Evolutionary conservation across 23 red algal genomes (phyloP), one percentile per base, ranked within the genome.

Genomic region (Agarophyton chilense): DNA sequence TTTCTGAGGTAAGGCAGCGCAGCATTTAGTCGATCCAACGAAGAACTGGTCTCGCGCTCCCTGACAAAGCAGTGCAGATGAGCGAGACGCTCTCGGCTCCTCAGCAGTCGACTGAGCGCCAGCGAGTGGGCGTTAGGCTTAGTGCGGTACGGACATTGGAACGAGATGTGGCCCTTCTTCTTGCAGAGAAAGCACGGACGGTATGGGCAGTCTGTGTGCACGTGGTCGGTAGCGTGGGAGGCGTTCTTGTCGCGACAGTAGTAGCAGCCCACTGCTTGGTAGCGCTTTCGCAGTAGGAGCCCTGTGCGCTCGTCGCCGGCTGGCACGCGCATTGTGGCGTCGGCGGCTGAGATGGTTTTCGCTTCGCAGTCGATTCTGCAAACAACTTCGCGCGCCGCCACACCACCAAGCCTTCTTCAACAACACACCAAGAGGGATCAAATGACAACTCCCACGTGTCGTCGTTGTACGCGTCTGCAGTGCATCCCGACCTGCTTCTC

Each of bases 121-220:
- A 58, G 60, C 0, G 46, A 10, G 26, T 41, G 77, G 2, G 81
- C 93, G 26, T 85, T 72, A 19, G 93, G 75, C 11, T 51, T 57
- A 28, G 86, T 72, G 68, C 93, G 79, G 64, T 75, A 83, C 26
- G 93, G 93, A 34, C 93, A 95, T 2, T 77, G 39, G 0, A 73
- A 61, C 32, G 83, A 83, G 17, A 53, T 67, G 67, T 95, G 93
- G 39, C 84, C 93, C 12, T 28, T 66, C 44, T 71, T 28, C 42
- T 91, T 89, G 77, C 93, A 95, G 13, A 95, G 68, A 63, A 83
- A 95, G 61, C 93, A 95, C 34, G 93, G 93, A 35, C 88, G 80
- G 22, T 56, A 25, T 5, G 93, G 93, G 61, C 93, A 95, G n/a
- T 34, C 86, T 29, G 68, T 78, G 62, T 90, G 76, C 13, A 66